Evolutionary conservation across 2,329 filamentous ascomycete species (phyloP).

Genomic region (Trichoderma semiorbis): DNA sequence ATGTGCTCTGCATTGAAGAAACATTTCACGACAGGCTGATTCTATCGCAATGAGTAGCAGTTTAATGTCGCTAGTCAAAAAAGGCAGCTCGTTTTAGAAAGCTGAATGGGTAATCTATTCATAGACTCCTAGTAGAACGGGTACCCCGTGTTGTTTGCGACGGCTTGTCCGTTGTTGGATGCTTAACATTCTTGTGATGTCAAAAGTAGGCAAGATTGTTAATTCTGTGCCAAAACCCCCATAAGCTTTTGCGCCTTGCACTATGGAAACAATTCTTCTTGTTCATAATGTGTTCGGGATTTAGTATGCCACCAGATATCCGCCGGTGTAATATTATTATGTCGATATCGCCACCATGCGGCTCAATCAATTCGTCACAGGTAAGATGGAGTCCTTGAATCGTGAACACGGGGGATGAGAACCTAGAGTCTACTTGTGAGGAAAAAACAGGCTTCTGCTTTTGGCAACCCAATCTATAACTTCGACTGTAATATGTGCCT

Average conservation of each 20-base stretch:
- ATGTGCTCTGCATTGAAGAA: neutral
- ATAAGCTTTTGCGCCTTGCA: neutral
- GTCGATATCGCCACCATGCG: neutral
- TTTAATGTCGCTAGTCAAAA: neutral
- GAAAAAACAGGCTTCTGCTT: neutral
- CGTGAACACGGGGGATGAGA: neutral
- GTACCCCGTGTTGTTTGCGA: neutral
- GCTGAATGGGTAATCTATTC: neutral
- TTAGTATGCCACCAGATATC: neutral
- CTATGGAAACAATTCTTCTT: neutral
- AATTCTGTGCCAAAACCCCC: rapidly evolving
- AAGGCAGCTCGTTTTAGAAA: neutral
- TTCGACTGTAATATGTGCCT: neutral
- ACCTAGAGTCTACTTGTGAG: neutral
- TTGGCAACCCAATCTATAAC: neutral
- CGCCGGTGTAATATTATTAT: neutral
- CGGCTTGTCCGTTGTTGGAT: neutral
- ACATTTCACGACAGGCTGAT: neutral
- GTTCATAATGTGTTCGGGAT: neutral
- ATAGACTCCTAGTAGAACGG: neutral
- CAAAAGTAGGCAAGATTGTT: neutral
- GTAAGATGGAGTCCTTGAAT: neutral
- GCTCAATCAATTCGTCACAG: neutral
- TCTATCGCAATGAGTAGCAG: neutral
- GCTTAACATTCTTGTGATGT: too few species aligned